These are phyloP conservation scores for Candida nitratophila DNA, from an alignment of 805 yeast species.

Conservation along the genomic window DNA sequence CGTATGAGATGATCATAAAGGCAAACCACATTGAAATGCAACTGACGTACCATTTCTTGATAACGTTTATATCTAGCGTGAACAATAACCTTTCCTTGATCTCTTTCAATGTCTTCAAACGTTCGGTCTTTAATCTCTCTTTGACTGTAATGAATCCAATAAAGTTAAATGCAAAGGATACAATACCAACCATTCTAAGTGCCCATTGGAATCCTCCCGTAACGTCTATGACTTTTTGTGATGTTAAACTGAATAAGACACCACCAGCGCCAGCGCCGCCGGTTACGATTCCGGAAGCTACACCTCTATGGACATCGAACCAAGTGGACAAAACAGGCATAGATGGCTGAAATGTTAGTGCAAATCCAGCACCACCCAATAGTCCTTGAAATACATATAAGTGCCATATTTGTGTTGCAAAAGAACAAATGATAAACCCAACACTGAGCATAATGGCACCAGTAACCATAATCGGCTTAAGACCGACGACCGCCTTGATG, in stretches of 20 bases:
- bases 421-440: slow-evolving; percentile 37
- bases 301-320: slow-evolving; percentile 41
- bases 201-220: slow-evolving; percentile 38
- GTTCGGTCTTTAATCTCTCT: slow-evolving; percentile 29
- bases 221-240: slow-evolving; percentile 29
- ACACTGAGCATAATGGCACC: slow-evolving; percentile 37
- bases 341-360: slow-evolving; percentile 44
- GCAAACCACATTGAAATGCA: slow-evolving; percentile 22
- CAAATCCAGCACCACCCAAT: slow-evolving; percentile 42
- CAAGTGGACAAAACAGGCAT: slow-evolving; percentile 44
- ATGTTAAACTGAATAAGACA: slow-evolving; percentile 26
- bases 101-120: slow-evolving; percentile 4
- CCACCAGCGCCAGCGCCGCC: slow-evolving; percentile 40
- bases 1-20: slow-evolving; percentile 33
- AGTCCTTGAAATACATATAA: slow-evolving; percentile 47
- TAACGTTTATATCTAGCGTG: slow-evolving; percentile 10
- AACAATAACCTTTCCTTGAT: slow-evolving; percentile 7
- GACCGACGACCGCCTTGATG: slow-evolving; percentile 15
- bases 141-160: slow-evolving; percentile 36
- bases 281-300: slow-evolving; percentile 31
- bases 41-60: slow-evolving; percentile 11
- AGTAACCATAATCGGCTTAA: slow-evolving; percentile 14
- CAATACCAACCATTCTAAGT: slow-evolving; percentile 34
- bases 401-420: slow-evolving; percentile 41
- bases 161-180: slow-evolving; percentile 28